These are phyloP conservation scores for Eucalyptus dawsonii DNA, from an alignment of 345 rosid genomes.

Conservation along the genomic window DNA sequence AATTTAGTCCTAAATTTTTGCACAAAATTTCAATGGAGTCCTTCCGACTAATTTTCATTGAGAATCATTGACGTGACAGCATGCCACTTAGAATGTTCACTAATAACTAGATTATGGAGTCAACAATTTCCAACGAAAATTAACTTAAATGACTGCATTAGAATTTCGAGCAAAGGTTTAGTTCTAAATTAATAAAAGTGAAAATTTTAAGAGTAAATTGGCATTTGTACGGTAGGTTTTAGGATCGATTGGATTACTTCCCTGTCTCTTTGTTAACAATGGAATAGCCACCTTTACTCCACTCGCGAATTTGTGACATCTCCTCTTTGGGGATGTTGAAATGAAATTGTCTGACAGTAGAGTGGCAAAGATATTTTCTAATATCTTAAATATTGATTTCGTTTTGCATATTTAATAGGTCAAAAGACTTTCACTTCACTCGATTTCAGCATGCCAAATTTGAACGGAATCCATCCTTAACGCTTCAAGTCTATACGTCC, in stretches of 20 bases:
- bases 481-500: background rate
- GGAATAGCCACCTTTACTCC: background rate
- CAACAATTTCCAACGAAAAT: background rate
- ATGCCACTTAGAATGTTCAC: background rate
- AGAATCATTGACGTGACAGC: background rate
- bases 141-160: background rate
- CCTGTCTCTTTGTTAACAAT: background rate
- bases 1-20: background rate
- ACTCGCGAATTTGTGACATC: background rate
- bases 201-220: background rate
- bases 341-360: background rate
- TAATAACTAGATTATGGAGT: background rate
- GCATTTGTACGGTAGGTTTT: background rate
- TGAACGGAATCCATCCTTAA: background rate
- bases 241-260: background rate
- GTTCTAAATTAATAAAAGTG: background rate
- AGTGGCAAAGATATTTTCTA: background rate
- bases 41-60: background rate
- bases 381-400: background rate
- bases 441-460: background rate
- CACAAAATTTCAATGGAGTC: background rate
- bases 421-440: background rate
- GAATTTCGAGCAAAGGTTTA: background rate
- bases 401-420: background rate
- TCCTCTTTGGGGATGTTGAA: background rate